Percentiles rank a stretch among this genome's conserved stretches.
Conservation (phyloP, 257 asterid species). For the Voacanga thouarsii region DNA sequence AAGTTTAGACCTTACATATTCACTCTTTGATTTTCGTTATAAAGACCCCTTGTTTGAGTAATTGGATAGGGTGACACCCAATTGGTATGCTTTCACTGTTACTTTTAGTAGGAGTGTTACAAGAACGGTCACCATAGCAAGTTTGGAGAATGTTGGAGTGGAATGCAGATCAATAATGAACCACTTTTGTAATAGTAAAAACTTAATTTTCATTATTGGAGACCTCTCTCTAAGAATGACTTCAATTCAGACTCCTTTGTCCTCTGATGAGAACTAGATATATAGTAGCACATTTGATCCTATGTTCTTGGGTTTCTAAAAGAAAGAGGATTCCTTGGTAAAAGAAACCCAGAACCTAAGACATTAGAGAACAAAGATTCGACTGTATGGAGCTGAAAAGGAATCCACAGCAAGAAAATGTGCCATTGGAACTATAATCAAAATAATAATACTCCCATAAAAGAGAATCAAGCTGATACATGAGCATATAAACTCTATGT, state of each 20-base stretch:
- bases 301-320: neutral
- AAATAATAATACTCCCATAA: neutral
- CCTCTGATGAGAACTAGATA: neutral
- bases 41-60: too few species aligned
- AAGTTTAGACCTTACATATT: too few species aligned
- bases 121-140: neutral
- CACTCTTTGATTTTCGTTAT: too few species aligned
- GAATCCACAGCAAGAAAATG: too few species aligned
- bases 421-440: too few species aligned
- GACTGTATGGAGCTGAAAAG: too few species aligned
- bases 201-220: conserved; percentile 5
- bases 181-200: neutral
- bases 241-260: neutral
- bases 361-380: too few species aligned
- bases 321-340: too few species aligned
- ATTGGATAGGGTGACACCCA: too few species aligned
- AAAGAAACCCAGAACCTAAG: too few species aligned
- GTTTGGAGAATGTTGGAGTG: conserved; percentile 11
- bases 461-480: neutral
- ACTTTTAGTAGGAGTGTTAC: too few species aligned
- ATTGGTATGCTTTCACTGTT: too few species aligned
- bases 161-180: conserved; percentile 4
- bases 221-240: conserved; percentile 4
- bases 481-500: neutral
- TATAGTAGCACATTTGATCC: neutral